These are phyloP conservation scores for Syzygium aqueum DNA, from an alignment of 345 rosid species.

Conservation along the genomic window DNA sequence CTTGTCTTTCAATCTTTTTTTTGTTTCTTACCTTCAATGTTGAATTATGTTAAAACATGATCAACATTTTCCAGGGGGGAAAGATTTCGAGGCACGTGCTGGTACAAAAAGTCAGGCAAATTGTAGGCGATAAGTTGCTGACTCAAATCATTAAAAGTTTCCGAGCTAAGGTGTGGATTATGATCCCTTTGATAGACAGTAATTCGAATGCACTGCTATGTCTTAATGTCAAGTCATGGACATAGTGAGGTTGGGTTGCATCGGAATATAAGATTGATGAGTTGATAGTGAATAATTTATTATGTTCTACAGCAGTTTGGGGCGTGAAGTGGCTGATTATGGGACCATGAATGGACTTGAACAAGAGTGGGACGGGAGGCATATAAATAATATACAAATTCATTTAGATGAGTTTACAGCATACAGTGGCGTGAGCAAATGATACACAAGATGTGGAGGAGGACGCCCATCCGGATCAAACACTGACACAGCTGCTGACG, in stretches of 20 bases:
- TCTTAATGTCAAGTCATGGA: not conserved
- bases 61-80: constrained; percentile 33
- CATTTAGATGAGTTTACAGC: not conserved
- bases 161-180: constrained; percentile 30
- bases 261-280: not conserved
- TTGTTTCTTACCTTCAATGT: not conserved
- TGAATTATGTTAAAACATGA: not conserved
- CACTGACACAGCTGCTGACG: not conserved
- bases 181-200: not conserved
- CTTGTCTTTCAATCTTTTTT: not conserved
- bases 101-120: constrained; percentile 41
- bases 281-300: not conserved
- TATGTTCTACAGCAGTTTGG: not conserved
- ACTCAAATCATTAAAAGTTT: constrained; percentile 51
- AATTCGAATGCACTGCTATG: not conserved
- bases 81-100: constrained; percentile 58
- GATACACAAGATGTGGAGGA: not conserved
- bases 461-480: not conserved
- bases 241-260: not conserved
- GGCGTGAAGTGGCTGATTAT: not conserved
- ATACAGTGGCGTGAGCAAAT: not conserved
- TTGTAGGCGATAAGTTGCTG: constrained; percentile 70
- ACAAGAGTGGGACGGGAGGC: not conserved
- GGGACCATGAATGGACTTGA: not conserved
- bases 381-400: not conserved